phyloP scores from a whole-genome alignment of 2,329 filamentous ascomycete genomes.

The Penicillium sp. region DNA sequence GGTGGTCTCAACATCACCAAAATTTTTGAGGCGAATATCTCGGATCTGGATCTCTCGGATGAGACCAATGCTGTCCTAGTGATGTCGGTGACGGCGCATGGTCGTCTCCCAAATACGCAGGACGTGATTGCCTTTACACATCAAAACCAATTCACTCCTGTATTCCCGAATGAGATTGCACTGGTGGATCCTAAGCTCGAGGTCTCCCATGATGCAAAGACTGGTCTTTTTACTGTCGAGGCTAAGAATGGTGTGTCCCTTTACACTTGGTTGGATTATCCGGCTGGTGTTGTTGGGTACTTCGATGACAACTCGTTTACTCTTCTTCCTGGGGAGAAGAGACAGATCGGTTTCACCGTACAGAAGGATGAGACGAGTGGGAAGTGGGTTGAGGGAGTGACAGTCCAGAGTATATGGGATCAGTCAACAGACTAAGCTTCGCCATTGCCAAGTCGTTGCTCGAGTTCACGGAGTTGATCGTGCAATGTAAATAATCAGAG shows the following conservation, averaged over 20 bases:
- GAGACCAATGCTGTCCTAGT: conserved; percentile 42
- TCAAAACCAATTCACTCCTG: conserved; percentile 52
- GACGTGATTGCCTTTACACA: conserved; percentile 45
- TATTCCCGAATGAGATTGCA: conserved; percentile 46
- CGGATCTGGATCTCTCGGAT: conserved; percentile 35
- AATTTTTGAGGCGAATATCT: conserved; percentile 43
- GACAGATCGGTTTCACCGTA: conserved; percentile 47
- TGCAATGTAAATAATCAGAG: not conserved
- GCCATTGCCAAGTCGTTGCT: not conserved
- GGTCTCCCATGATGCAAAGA: conserved; percentile 33
- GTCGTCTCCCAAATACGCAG: conserved; percentile 49
- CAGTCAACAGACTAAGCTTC: conserved; percentile 20
- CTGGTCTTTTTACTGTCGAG: conserved; percentile 46
- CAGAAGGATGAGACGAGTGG: conserved; percentile 47
- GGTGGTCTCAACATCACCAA: conserved; percentile 55
- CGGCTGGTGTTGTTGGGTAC: conserved; percentile 48
- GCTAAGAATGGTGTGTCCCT: conserved; percentile 51
- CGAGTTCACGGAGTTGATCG: not conserved
- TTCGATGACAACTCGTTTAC: conserved; percentile 58
- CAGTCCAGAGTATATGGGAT: conserved; percentile 56
- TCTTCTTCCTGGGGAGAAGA: conserved; percentile 47
- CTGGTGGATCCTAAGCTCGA: conserved; percentile 52
- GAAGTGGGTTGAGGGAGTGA: conserved; percentile 49
- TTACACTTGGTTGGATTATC: conserved; percentile 58
- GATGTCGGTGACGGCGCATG: conserved; percentile 47